These are phyloP conservation scores for Penicillium nucicola DNA, from an alignment of 495 filamentous ascomycete species.

Conservation along the genomic window DNA sequence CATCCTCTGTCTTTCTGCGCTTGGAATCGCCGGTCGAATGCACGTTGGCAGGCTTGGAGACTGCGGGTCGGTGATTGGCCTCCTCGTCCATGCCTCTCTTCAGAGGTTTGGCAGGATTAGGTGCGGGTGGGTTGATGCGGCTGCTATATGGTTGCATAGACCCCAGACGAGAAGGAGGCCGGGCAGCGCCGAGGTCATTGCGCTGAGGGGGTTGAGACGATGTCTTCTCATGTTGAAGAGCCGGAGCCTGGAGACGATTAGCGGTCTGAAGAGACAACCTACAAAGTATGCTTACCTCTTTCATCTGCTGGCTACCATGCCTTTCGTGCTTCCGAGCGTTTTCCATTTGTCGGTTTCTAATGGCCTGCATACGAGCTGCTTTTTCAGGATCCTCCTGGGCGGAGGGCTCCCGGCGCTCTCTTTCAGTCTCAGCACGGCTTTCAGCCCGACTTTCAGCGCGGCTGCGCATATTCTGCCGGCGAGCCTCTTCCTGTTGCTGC, in stretches of 20 bases:
- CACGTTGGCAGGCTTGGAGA: conserved; percentile 38
- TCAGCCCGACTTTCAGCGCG: conserved; percentile 49
- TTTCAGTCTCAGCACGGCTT: conserved; percentile 46
- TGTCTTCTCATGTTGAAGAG: conserved; percentile 41
- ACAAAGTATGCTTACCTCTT: conserved; percentile 33
- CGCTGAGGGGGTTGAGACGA: conserved; percentile 34
- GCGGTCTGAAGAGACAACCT: neutral
- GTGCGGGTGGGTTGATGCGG: conserved; percentile 45
- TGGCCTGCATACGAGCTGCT: conserved; percentile 65
- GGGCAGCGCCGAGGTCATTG: conserved; percentile 45
- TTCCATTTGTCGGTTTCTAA: conserved; percentile 60
- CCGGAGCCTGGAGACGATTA: conserved; percentile 20
- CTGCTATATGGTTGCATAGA: conserved; percentile 49
- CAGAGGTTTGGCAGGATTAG: conserved; percentile 63
- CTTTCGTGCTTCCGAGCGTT: conserved; percentile 61
- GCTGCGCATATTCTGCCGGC: conserved; percentile 44
- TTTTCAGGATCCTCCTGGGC: conserved; percentile 59
- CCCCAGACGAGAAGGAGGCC: conserved; percentile 54
- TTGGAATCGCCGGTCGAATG: conserved; percentile 52
- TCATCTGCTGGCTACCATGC: conserved; percentile 45
- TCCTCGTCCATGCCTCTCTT: conserved; percentile 60
- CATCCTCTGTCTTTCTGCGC: conserved; percentile 58
- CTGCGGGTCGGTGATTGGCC: conserved; percentile 41
- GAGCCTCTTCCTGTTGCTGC: conserved; percentile 48
- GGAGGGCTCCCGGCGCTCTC: conserved; percentile 42